Evolutionary conservation across 2,329 filamentous ascomycete genomes (phyloP), one percentile per base, ranked within the genome.

Genomic region (Thermomyces lanuginosus): DNA sequence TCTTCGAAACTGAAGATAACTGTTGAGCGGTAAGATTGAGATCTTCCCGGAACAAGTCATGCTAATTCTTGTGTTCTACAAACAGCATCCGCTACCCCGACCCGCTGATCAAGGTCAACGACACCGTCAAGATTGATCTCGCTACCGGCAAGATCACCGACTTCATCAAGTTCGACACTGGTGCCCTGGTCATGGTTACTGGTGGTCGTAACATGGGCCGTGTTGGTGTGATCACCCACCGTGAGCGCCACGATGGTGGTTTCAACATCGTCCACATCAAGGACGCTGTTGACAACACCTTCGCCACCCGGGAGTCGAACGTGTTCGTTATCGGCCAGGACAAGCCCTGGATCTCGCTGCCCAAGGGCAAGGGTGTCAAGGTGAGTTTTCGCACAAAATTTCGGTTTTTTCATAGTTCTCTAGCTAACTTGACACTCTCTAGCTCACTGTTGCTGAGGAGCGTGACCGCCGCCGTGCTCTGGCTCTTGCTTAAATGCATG

Each of bases 191-290:
- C 63, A 98, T 98, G 86, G 79, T 78, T 56, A 98, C 89, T 49
- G 89, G 89, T 76, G 89, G 89, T 76, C 89, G 86, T 60, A 98
- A 98, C 82, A 98, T 95, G 86, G 89, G 89, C 61, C 89, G 89
- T 86, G 86, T 98, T 56, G 89, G 89, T 79, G 86, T 95, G 62
- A 91, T 98, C 70, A 95, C 89, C 53, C 84, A 98, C 76, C 86
- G 89, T 72, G 89, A 98, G 75, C 82, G 89, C 54, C 89, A 98
- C 74, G 89, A 98, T 51, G 89, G 89, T 72, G 89, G 89, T 63
- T 98, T 98, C 80, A 91, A 91, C 75, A 92, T 98, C 56, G 84
- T 98, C 62, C 84, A 93, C 72, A 78, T 98, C 66, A 98, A 98
- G 80, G 89, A 98, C 58, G 86, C 84, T 55, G 86, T 98, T 65